Base-by-base conservation (phyloP, 108 stramenopile genomes). In the Conticribra weissflogii region DNA sequence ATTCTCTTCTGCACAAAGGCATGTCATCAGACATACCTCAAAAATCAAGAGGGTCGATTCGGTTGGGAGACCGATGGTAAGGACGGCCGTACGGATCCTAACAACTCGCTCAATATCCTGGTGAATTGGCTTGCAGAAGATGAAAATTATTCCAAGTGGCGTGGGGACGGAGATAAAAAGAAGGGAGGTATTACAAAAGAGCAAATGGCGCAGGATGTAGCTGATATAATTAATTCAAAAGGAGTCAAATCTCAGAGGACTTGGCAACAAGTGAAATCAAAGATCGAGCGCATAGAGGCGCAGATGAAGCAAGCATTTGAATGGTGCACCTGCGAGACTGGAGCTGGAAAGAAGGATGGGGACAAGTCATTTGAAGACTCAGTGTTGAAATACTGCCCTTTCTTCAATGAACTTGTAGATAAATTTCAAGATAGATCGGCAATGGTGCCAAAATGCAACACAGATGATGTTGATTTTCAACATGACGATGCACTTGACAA, bases 41-140 rank as follows among this genome's bases (percentile, higher is more conserved):
- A n/a, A n/a, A n/a, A n/a, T n/a, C n/a, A n/a, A n/a, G n/a, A n/a
- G n/a, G n/a, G n/a, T n/a, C n/a, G n/a, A n/a, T n/a, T n/a, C n/a
- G n/a, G n/a, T n/a, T 59, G 59, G 59, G 19, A 4, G 5, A 59
- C 34, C 41, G 59, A 59, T 19, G 59, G 59, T 18, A 18, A 7
- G 3, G n/a, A 36, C 8, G 59, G 59, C 5, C 15, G 21, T 12
- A 4, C 3, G 2, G 59, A 59, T 36, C 59, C 59, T 5, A 33
- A 36, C 3, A 18, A 9, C 15, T 59, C 59, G 3, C 33, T 41
- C 22, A 14, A 36, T 18, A 41, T 41, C 41, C 33, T 59, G 8
- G 41, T 59, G n/a, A 18, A 59, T 17, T 59, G 59, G 59, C 22
- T 59, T 3, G 7, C 3, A 2, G 21, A 8, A 25, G 33, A 15